Evolutionary conservation across 768 basidiomycete genomes (phyloP), one percentile per base, ranked within the genome.

Genomic region (Lactifluus hygrophoroides): DNA sequence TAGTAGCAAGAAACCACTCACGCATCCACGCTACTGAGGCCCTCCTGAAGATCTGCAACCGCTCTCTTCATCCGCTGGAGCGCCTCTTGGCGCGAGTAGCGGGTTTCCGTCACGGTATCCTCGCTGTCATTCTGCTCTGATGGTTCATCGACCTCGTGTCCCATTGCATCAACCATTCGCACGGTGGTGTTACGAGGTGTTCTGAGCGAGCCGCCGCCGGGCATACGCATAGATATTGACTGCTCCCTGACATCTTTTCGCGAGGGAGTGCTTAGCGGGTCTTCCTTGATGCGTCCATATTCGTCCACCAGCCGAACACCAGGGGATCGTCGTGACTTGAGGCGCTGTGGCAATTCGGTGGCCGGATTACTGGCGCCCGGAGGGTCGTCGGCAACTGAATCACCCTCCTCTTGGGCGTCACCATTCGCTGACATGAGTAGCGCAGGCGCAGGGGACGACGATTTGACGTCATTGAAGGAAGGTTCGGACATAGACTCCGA

Each of bases 121-220:
- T 67, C 65, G 21, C 66, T 67, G 32, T 66, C 65, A 25, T 57
- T 60, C 19, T 62, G 55, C 32, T 57, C 60, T 16, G 62, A 67
- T 17, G 48, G 38, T 42, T 72, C 74, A 53, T 77, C 75, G 16
- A 86, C 73, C 63, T 83, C 80, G 52, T 73, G 77, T 8, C 86
- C 87, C 79, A 85, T 82, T 5, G 83, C 83, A 66, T 90, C 86
- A 42, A 87, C 77, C 34, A 88, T 71, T 43, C 84, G 78, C 50
- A 88, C 73, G 60, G 74, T 78, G 64, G 68, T 76, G 51, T 64
- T 77, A 10, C 69, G 68, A 51, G 70, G 63, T 9, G 50, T 66
- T 27, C 52, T 46, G 46, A 63, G 65, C 7, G 67, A 42, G n/a
- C 59, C 60, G 17, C 58, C 58, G 11, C 44, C 53, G 23, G 58